phyloP scores from a whole-genome alignment of 2,329 filamentous ascomycete species.

The Cordyceps militaris region DNA sequence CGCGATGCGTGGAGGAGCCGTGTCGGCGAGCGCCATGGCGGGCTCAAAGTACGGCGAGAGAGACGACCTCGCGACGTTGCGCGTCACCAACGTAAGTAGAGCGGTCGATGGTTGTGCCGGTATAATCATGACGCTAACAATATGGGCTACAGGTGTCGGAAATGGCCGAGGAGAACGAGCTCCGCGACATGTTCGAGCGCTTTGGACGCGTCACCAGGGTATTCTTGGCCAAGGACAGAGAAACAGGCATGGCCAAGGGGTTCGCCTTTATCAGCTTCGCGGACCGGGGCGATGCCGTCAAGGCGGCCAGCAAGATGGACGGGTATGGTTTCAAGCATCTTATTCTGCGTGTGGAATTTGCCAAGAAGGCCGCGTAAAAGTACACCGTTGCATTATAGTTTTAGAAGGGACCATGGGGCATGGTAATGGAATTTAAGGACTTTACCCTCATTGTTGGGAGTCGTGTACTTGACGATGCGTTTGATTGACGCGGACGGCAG shows the following conservation, averaged over 20 bases:
- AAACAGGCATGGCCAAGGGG: constrained; percentile 93
- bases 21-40: constrained; percentile 56
- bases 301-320: constrained; percentile 96
- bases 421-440: constrained; percentile 11
- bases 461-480: background rate
- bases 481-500: too few relatives aligned
- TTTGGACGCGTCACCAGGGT: constrained; percentile 95
- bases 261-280: constrained; percentile 98
- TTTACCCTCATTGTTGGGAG: background rate
- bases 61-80: constrained; percentile 91
- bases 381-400: constrained; percentile 23
- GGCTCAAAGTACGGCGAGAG: constrained; percentile 81
- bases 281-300: constrained; percentile 81
- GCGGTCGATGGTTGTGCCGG: background rate
- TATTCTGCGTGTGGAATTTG: constrained; percentile 81
- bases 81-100: constrained; percentile 90
- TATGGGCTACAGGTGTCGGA: constrained; percentile 66
- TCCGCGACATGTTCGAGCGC: constrained; percentile 96
- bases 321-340: constrained; percentile 86
- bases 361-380: constrained; percentile 58
- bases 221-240: constrained; percentile 95
- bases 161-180: constrained; percentile 90
- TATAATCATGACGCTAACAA: constrained; percentile 21
- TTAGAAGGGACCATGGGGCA: constrained; percentile 1
- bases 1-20: constrained; percentile 68